phyloP scores from a whole-genome alignment of 2,329 filamentous ascomycete species.

The Domatiomyces catenatus region DNA sequence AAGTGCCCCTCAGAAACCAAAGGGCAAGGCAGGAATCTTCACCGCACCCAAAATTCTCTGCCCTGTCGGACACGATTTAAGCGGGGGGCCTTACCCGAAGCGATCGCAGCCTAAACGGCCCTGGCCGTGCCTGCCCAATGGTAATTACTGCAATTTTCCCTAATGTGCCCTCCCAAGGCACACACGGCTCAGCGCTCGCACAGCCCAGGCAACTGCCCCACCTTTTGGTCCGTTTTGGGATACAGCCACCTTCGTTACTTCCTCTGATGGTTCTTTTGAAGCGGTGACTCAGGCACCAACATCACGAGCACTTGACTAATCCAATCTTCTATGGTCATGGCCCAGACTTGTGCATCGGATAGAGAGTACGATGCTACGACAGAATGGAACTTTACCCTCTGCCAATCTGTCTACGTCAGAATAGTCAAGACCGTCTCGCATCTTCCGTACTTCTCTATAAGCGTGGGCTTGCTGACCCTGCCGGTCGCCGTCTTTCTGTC shows the following conservation, averaged over 20 bases:
- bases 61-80: too few species aligned
- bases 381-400: neutral
- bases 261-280: neutral
- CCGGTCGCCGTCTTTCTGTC: neutral
- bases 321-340: neutral
- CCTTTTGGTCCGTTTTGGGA: neutral
- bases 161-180: too few species aligned
- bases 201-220: too few species aligned
- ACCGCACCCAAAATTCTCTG: too few species aligned
- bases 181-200: too few species aligned
- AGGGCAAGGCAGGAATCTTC: too few species aligned
- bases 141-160: too few species aligned
- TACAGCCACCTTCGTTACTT: neutral
- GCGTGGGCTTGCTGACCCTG: neutral
- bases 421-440: neutral
- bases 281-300: neutral
- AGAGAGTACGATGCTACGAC: neutral
- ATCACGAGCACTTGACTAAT: neutral
- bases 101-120: too few species aligned
- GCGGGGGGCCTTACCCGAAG: too few species aligned
- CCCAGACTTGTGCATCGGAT: neutral
- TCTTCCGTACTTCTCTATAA: neutral
- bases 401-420: neutral
- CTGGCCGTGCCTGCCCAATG: too few species aligned
- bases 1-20: too few species aligned